These are phyloP conservation scores for Trichosporon asahii DNA, from an alignment of 1,284 basidiomycete species.

Conservation along the genomic window DNA sequence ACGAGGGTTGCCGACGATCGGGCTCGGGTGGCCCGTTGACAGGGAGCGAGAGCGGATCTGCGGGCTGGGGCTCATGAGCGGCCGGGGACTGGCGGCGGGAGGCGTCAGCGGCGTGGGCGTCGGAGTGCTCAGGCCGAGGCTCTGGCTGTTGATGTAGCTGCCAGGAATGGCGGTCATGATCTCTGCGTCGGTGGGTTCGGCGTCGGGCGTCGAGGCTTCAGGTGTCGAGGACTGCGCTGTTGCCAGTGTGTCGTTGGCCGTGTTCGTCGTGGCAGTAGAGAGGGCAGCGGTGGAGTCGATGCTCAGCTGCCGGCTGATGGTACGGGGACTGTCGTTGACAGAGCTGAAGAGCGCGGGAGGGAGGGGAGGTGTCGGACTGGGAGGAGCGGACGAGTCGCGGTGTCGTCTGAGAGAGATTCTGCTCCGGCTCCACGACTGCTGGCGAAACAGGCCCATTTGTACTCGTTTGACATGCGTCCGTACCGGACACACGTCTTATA, in stretches of 20 bases:
- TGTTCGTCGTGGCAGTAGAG: neutral
- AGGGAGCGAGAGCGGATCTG: neutral
- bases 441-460: slow-evolving; percentile 6
- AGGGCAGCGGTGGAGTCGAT: neutral
- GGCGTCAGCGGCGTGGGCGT: neutral
- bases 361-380: neutral
- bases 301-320: neutral
- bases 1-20: neutral
- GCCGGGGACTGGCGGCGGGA: neutral
- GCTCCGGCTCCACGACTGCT: slow-evolving; percentile 6
- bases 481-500: neutral
- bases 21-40: slow-evolving; percentile 4
- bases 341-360: neutral
- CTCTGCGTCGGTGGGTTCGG: neutral
- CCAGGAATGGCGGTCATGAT: neutral
- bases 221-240: neutral
- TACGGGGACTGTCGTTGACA: neutral
- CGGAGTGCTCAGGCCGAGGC: neutral
- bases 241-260: neutral
- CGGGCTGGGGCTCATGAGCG: neutral
- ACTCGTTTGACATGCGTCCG: neutral
- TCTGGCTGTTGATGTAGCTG: neutral
- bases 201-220: neutral
- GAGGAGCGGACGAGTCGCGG: slow-evolving; percentile 1
- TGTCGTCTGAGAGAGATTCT: neutral